phyloP scores from a whole-genome alignment of 805 yeast genomes.

The Metschnikowia kofuensis region DNA sequence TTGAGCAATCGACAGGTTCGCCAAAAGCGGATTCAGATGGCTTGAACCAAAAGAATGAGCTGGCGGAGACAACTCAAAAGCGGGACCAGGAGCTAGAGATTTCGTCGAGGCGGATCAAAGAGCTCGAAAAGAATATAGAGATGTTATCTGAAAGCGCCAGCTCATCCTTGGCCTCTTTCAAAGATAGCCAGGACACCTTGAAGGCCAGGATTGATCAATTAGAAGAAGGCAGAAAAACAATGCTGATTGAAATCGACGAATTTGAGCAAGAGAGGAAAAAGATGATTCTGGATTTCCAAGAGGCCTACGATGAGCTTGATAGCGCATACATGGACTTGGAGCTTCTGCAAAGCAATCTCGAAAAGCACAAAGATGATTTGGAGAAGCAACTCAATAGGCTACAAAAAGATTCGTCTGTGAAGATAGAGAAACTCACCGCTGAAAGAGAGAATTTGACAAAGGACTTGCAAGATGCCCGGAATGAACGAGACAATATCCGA shows the following conservation, averaged over 20 bases:
- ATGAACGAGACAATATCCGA: conserved; percentile 12
- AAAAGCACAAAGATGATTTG: conserved; percentile 15
- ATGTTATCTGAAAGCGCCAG: conserved; percentile 14
- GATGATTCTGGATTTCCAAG: conserved; percentile 22
- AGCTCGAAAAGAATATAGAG: conserved; percentile 14
- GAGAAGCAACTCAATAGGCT: conserved; percentile 7
- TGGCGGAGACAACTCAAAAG: not conserved
- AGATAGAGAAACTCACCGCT: conserved; percentile 7
- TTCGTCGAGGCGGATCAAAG: conserved; percentile 12
- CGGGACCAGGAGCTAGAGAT: conserved; percentile 2
- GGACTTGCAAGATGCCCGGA: conserved; percentile 1
- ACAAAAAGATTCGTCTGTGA: conserved; percentile 8
- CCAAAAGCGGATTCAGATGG: not conserved
- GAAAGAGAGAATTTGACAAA: conserved; percentile 10
- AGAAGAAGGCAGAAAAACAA: conserved; percentile 18
- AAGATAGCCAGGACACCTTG: conserved; percentile 10
- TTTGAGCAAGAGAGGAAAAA: conserved; percentile 22
- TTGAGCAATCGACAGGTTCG: not conserved
- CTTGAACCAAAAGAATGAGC: not conserved
- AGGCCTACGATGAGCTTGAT: conserved; percentile 17
- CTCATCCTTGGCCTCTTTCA: conserved; percentile 10
- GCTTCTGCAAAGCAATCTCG: conserved; percentile 12
- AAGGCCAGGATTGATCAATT: conserved; percentile 19
- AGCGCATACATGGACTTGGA: conserved; percentile 15
- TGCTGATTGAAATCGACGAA: conserved; percentile 22